phyloP scores from a whole-genome alignment of 106 monocot genomes.

The Gastrodia elata region DNA sequence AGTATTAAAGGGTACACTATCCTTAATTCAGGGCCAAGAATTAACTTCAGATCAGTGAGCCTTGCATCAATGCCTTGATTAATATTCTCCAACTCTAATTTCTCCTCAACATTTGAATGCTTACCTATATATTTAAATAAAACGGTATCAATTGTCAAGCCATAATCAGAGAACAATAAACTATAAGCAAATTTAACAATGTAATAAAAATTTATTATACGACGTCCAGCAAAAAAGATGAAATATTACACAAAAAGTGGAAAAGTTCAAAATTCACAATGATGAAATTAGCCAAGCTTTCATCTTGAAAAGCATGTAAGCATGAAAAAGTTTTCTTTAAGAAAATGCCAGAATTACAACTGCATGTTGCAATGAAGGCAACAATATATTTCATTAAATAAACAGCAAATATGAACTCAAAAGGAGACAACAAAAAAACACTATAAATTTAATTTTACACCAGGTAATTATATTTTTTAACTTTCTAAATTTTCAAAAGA shows the following conservation, averaged over 20 bases:
- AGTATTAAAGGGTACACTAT: constrained; percentile 96
- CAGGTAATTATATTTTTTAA: background rate
- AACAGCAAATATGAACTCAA: background rate
- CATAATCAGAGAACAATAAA: background rate
- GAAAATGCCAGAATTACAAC: background rate
- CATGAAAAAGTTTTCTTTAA: background rate
- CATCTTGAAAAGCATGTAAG: background rate
- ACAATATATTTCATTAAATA: background rate
- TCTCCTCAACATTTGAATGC: constrained; percentile 41
- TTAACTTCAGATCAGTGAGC: constrained; percentile 67
- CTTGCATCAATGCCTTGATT: constrained; percentile 59
- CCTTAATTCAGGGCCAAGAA: constrained; percentile 88
- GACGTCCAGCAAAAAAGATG: background rate
- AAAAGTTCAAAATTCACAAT: background rate
- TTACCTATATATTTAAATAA: constrained; percentile 28
- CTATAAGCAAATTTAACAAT: constrained; percentile 3
- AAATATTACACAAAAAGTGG: background rate
- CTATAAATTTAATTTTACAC: background rate
- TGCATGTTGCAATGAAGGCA: background rate
- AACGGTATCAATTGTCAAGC: background rate
- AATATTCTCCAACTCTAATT: constrained; percentile 36
- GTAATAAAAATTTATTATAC: background rate
- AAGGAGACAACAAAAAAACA: background rate
- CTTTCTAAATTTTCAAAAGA: background rate
- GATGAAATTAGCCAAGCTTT: background rate